phyloP scores from a whole-genome alignment of 2,329 filamentous ascomycete species.

The Aspergillus calidoustus region DNA sequence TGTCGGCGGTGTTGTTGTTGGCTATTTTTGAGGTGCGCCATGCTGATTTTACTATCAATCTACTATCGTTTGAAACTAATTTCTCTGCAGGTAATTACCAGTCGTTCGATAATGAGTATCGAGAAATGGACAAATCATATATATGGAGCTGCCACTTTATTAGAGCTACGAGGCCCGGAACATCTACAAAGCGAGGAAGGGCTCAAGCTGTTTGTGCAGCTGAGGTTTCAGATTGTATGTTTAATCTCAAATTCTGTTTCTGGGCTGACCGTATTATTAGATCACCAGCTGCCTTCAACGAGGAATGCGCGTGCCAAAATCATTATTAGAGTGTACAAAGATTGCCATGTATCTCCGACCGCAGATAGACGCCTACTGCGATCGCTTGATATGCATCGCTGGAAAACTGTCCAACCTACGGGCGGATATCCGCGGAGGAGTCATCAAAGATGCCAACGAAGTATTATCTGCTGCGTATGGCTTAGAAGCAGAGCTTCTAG shows the following conservation, averaged over 20 bases:
- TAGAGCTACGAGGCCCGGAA: conserved; percentile 50
- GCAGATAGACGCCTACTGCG: conserved; percentile 32
- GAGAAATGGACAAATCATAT: conserved; percentile 62
- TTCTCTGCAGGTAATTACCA: conserved; percentile 40
- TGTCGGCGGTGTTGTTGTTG: conserved; percentile 61
- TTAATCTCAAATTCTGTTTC: background rate
- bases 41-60: background rate
- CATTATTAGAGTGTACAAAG: conserved; percentile 38
- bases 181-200: conserved; percentile 50
- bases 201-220: conserved; percentile 58
- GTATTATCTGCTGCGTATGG: conserved; percentile 38
- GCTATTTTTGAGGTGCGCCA: conserved; percentile 64
- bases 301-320: conserved; percentile 35
- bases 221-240: conserved; percentile 62
- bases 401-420: conserved; percentile 39
- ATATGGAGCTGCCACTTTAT: conserved; percentile 63
- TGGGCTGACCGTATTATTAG: conserved; percentile 27
- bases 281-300: conserved; percentile 43
- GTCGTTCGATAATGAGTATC: conserved; percentile 51
- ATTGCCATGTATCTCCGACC: conserved; percentile 36
- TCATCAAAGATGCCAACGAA: conserved; percentile 30
- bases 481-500: conserved; percentile 40
- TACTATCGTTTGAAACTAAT: conserved; percentile 12
- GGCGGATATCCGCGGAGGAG: conserved; percentile 36
- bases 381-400: conserved; percentile 35